Percentiles rank a stretch among this genome's conserved stretches.
Evolutionary conservation across 2,329 filamentous ascomycete genomes (phyloP).

Genomic region (Myrmaecium sp.): DNA sequence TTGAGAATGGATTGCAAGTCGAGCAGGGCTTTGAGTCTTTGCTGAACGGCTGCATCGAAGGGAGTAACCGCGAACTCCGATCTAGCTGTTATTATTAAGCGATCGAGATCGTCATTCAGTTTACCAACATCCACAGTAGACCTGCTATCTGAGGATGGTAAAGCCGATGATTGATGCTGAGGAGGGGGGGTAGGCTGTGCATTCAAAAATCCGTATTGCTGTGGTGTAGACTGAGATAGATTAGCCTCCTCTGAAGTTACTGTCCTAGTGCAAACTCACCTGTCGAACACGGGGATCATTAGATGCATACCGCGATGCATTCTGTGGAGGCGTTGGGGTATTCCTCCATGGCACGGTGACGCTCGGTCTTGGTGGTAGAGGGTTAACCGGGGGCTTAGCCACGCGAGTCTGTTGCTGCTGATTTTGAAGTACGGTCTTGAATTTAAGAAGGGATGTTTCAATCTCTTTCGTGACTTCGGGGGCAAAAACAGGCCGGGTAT

Average conservation of each 20-base stretch:
- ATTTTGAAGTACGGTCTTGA: conserved; percentile 44
- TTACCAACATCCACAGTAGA: conserved; percentile 32
- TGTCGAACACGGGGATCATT: conserved; percentile 20
- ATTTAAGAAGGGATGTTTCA: conserved; percentile 85
- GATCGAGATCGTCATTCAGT: conserved; percentile 69
- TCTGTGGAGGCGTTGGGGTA: conserved; percentile 54
- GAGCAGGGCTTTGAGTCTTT: conserved; percentile 67
- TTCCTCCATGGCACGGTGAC: conserved; percentile 45
- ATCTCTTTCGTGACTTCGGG: conserved; percentile 76
- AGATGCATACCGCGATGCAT: conserved; percentile 15
- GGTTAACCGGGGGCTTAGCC: conserved; percentile 35
- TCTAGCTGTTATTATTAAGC: conserved; percentile 56
- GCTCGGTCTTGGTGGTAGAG: conserved; percentile 19
- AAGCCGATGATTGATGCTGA: too few species aligned
- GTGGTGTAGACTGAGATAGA: neutral
- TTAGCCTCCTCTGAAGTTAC: too few species aligned
- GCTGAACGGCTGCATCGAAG: conserved; percentile 58
- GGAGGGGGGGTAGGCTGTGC: conserved; percentile 3
- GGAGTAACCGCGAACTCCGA: conserved; percentile 59
- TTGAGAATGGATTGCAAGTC: conserved; percentile 70
- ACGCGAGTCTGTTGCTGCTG: conserved; percentile 38
- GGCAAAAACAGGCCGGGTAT: conserved; percentile 82
- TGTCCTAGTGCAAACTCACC: conserved; percentile 13
- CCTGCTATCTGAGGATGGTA: conserved; percentile 9
- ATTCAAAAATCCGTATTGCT: neutral